Evolutionary conservation across 768 basidiomycete genomes (phyloP), one percentile per base, ranked within the genome.

Genomic region (Podaxis carcinomalis): DNA sequence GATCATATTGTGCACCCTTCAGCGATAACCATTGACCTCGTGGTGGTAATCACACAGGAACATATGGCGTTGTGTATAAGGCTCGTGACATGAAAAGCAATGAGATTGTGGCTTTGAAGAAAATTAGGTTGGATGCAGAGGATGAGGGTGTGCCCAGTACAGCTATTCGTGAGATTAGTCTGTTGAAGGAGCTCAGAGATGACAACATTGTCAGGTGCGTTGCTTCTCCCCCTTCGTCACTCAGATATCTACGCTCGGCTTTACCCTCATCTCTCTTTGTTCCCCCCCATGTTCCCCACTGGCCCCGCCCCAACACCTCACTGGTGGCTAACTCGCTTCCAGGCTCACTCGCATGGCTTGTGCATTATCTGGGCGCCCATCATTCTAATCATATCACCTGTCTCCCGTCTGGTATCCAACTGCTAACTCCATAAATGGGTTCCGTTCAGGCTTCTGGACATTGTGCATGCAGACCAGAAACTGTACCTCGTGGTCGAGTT

Each of bases 71-170:
- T 56, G 96, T 98, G 23, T 98, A 98, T 83, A 97, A 98, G 75
- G 96, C 96, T 40, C 84, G 87, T 66, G 95, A 98, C 72, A 75
- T 85, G 64, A 81, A 75, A 51, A 89, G 83, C 7, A 90, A 90
- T 71, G 76, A 86, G 67, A 87, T 98, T 66, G 97, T 99, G 56
- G 97, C 97, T 21, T 80, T 98, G 66, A 99, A 99, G 86, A 99
- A 99, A 83, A 98, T 99, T 71, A 80, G 97, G 42, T 85, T 99
- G 27, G 97, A 98, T 72, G 94, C 95, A 16, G 97, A 98, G 74
- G 97, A 99, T 70, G 97, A 99, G 74, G 97, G 97, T 49, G 97
- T 99, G 21, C 97, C 97, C 9, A 93, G 90, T 65, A 99, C 97
- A 3, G 95, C 96, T 58, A 99, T 99, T 69, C 86, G 97, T 55